A percentile compares a stretch with the other conserved stretches of the same genome.
Evolutionary conservation across 2,329 filamentous ascomycete species (phyloP).

Genomic region (Thelonectria discophora): DNA sequence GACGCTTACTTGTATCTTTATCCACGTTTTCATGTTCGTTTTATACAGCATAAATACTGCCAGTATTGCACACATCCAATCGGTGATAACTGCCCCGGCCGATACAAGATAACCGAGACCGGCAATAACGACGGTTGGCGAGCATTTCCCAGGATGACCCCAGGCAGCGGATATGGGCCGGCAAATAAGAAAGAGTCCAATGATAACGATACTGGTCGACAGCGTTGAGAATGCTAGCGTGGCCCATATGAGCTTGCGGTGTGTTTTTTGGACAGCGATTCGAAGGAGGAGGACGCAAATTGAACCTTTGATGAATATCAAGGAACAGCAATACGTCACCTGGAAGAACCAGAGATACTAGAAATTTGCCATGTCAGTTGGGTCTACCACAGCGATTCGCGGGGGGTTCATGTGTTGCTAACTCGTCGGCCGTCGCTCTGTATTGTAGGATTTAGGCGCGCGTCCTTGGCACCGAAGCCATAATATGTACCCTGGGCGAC

Average conservation of each 20-base stretch:
- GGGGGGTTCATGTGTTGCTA: neutral
- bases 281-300: slow-evolving; percentile 31
- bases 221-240: slow-evolving; percentile 17
- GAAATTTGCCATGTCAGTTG: neutral
- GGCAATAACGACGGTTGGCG: neutral
- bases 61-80: slow-evolving; percentile 28
- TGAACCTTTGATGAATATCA: slow-evolving; percentile 27
- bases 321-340: slow-evolving; percentile 14
- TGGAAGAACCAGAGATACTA: slow-evolving; percentile 30
- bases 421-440: slow-evolving; percentile 26
- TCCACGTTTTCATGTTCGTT: slow-evolving; percentile 24
- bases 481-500: slow-evolving; percentile 2
- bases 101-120: slow-evolving; percentile 26
- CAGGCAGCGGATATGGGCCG: slow-evolving; percentile 17
- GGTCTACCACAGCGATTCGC: neutral
- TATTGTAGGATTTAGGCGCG: slow-evolving; percentile 11
- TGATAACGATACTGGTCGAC: slow-evolving; percentile 10
- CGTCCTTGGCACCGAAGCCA: slow-evolving; percentile 25
- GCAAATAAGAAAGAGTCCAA: slow-evolving; percentile 21
- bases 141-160: slow-evolving; percentile 12
- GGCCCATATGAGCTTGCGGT: slow-evolving; percentile 26
- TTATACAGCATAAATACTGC: slow-evolving; percentile 32
- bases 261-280: slow-evolving; percentile 24
- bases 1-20: slow-evolving; percentile 27
- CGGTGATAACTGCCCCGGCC: slow-evolving; percentile 9